These are phyloP conservation scores for Mucor ambiguus DNA, from an alignment of 371 early-diverging fungal species.

Conservation along the genomic window DNA sequence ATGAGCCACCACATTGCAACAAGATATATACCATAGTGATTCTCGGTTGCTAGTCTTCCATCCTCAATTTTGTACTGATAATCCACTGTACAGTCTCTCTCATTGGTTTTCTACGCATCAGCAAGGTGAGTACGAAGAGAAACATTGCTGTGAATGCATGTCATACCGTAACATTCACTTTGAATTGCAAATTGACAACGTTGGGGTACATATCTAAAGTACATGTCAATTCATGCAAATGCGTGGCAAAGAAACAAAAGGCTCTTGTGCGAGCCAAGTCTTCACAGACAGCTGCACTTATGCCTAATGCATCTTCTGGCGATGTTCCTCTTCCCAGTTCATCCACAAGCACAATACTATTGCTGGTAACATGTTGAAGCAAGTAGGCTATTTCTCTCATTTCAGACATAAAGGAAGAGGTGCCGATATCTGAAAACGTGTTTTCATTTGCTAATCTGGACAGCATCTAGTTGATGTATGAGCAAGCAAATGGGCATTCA, in stretches of 20 bases:
- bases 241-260: slow-evolving; percentile 73
- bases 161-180: slow-evolving; percentile 29
- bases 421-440: slow-evolving; percentile 56
- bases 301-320: slow-evolving; percentile 77
- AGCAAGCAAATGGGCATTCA: too few relatives aligned
- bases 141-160: neutral
- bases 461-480: slow-evolving; percentile 41
- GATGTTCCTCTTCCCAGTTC: slow-evolving; percentile 97
- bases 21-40: slow-evolving; percentile 42
- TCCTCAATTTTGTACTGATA: slow-evolving; percentile 53
- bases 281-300: slow-evolving; percentile 83
- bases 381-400: slow-evolving; percentile 91
- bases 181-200: slow-evolving; percentile 67
- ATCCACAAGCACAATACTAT: slow-evolving; percentile 90
- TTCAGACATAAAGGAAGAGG: slow-evolving; percentile 91
- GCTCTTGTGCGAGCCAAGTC: slow-evolving; percentile 63
- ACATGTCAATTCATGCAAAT: slow-evolving; percentile 63
- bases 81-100: slow-evolving; percentile 32
- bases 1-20: too few relatives aligned
- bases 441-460: slow-evolving; percentile 79
- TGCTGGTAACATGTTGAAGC: slow-evolving; percentile 67
- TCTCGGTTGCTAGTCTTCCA: slow-evolving; percentile 31
- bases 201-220: slow-evolving; percentile 61
- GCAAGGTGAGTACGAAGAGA: neutral
- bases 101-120: slow-evolving; percentile 1